Conservation (phyloP, 1,139 yeast genomes). For the Saccharomyces hybrid region DNA sequence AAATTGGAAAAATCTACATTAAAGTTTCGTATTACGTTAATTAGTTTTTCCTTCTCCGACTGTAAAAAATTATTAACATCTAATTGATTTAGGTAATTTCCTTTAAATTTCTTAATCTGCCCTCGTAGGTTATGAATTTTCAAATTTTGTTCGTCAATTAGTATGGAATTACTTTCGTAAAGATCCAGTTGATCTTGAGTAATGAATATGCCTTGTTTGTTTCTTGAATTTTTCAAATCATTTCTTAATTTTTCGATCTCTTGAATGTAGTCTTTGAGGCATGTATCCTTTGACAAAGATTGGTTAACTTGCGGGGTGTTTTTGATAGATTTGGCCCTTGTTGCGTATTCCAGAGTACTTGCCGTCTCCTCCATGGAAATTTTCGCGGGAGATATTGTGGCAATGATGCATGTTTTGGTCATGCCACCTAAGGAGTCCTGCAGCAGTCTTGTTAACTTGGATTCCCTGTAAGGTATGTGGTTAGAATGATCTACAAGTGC, state of each 20-base stretch:
- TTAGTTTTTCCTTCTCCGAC: constrained; percentile 30
- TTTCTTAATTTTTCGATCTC: constrained; percentile 53
- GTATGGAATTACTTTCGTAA: constrained; percentile 40
- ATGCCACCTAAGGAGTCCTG: constrained; percentile 82
- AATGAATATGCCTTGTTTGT: constrained; percentile 60
- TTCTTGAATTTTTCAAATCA: constrained; percentile 55
- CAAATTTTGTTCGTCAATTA: constrained; percentile 42
- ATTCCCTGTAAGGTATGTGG: constrained; percentile 81
- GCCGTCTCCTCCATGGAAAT: constrained; percentile 69
- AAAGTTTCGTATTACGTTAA: constrained; percentile 18
- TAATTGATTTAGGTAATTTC: constrained; percentile 28
- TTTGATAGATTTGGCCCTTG: constrained; percentile 69
- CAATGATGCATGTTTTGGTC: constrained; percentile 72
- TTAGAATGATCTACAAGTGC: constrained; percentile 52
- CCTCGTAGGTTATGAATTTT: constrained; percentile 40
- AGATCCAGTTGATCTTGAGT: constrained; percentile 39
- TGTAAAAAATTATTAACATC: constrained; percentile 22
- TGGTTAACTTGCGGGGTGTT: constrained; percentile 64
- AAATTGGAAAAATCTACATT: constrained; percentile 14
- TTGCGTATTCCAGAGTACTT: constrained; percentile 80
- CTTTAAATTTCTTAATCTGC: constrained; percentile 35
- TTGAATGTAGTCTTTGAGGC: constrained; percentile 43
- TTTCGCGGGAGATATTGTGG: constrained; percentile 76
- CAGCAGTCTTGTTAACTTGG: constrained; percentile 67
- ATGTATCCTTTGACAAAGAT: constrained; percentile 42